phyloP scores from a whole-genome alignment of 495 filamentous ascomycete genomes.

The Penicillium dipodomyicola region DNA sequence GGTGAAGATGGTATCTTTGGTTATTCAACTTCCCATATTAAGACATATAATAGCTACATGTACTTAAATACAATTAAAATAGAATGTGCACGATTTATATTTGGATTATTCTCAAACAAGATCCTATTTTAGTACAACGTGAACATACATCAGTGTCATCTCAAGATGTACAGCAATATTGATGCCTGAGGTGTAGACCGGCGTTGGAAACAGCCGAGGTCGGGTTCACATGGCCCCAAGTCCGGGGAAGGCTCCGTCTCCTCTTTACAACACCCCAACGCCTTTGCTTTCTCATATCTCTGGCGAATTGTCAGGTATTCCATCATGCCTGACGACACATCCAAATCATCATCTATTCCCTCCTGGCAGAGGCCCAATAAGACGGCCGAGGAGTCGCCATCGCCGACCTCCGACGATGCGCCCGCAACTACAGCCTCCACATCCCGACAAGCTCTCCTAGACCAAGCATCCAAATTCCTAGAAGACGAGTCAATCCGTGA shows the following conservation, averaged over 20 bases:
- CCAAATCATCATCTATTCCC: slow-evolving; percentile 43
- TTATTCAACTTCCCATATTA: background rate
- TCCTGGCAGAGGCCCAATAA: slow-evolving; percentile 43
- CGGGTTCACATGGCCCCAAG: slow-evolving; percentile 30
- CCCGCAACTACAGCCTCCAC: slow-evolving; percentile 24
- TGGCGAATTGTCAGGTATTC: background rate
- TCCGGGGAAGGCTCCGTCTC: slow-evolving; percentile 22
- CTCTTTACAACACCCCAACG: slow-evolving; percentile 4
- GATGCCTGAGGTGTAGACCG: slow-evolving; percentile 4
- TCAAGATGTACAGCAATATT: background rate
- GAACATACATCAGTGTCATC: background rate
- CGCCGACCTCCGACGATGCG: slow-evolving; percentile 36
- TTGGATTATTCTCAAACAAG: background rate
- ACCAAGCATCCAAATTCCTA: slow-evolving; percentile 77
- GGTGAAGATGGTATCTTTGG: background rate
- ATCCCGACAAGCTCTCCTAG: slow-evolving; percentile 51
- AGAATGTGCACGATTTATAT: background rate
- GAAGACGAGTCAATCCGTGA: slow-evolving; percentile 71
- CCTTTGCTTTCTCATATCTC: background rate
- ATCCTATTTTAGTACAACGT: background rate
- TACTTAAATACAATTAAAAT: background rate
- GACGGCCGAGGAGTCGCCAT: slow-evolving; percentile 24
- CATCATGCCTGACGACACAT: slow-evolving; percentile 41
- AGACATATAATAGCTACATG: background rate
- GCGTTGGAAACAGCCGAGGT: slow-evolving; percentile 35